Conservation (phyloP, 192 early-diverging fungal genomes). For the Spizellomyces sp. region DNA sequence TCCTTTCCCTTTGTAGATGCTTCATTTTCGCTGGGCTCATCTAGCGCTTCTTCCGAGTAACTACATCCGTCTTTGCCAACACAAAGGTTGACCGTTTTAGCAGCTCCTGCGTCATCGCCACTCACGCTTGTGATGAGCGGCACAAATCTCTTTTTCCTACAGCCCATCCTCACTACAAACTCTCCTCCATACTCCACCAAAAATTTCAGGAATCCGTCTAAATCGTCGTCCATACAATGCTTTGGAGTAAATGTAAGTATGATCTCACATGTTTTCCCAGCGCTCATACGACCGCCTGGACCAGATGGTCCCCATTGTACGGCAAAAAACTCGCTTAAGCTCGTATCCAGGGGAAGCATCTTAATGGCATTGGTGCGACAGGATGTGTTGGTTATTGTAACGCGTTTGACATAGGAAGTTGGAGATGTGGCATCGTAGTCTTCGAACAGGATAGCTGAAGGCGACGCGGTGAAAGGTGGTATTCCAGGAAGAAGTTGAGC, state of each 20-base stretch:
- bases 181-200: slow-evolving; percentile 29
- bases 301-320: neutral
- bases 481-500: too few relatives aligned
- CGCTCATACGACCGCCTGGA: neutral
- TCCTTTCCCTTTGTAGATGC: too few relatives aligned
- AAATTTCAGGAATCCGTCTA: slow-evolving; percentile 28
- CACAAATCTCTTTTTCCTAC: slow-evolving; percentile 27
- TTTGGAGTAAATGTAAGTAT: neutral
- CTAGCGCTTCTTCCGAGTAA: too few relatives aligned
- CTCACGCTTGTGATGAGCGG: too few relatives aligned
- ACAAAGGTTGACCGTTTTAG: too few relatives aligned
- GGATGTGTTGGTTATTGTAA: slow-evolving; percentile 1
- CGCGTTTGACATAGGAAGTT: neutral
- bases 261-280: neutral
- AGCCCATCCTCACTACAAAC: slow-evolving; percentile 27
- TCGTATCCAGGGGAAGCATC: neutral
- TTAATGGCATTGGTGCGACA: neutral
- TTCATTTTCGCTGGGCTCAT: too few relatives aligned
- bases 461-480: neutral
- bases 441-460: neutral
- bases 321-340: neutral
- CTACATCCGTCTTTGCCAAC: too few relatives aligned
- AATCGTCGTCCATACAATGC: neutral
- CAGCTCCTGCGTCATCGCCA: too few relatives aligned
- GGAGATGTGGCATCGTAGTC: neutral